Evolutionary conservation across 1,139 yeast genomes (phyloP), one percentile per base, ranked within the genome.

Genomic region (Lodderomyces margitis): DNA sequence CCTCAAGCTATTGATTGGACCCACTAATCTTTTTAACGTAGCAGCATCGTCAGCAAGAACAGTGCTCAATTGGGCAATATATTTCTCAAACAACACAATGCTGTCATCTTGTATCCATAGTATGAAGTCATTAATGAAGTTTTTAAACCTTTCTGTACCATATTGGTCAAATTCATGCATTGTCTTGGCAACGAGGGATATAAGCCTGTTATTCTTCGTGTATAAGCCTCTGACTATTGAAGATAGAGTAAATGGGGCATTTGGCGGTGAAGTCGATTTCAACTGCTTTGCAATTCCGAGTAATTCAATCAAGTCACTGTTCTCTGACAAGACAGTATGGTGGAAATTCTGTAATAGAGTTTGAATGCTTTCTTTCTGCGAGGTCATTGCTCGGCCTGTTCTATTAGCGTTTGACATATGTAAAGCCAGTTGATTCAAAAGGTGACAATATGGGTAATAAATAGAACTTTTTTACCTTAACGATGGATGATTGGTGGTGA

Each of bases 161-260:
- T 53, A 56, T 9, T 39, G 34, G 14, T 47, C 52, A 23, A 57
- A 42, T 14, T 55, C 58, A 3, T 45, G 48, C 10, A 49, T 37
- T 23, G 57, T 49, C 14, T 25, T 40, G 39, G 57, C 51, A 20
- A 70, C 50, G 3, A 61, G 35, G 11, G 57, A 46, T 16, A 67
- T 50, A 21, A 72, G 54, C 37, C 59, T 61, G 39, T 61, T 55
- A 52, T 70, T 70, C 46, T 65, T 67, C 34, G 77, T 71, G 53
- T 66, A 65, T 35, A 71, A 54, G 0, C 77, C 78, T 41, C 78
- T 56, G 11, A 66, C 59, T 21, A 70, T 52, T 3, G 75, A 55
- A 5, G 69, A 56, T 25, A 49, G 41, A 3, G 68, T 58, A 19
- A 62, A 51, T 4, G 40, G 4, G 7, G 40, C 4, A 21, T 12